phyloP scores from a whole-genome alignment of 2,329 filamentous ascomycete species.

The Aureobasidium sp. region DNA sequence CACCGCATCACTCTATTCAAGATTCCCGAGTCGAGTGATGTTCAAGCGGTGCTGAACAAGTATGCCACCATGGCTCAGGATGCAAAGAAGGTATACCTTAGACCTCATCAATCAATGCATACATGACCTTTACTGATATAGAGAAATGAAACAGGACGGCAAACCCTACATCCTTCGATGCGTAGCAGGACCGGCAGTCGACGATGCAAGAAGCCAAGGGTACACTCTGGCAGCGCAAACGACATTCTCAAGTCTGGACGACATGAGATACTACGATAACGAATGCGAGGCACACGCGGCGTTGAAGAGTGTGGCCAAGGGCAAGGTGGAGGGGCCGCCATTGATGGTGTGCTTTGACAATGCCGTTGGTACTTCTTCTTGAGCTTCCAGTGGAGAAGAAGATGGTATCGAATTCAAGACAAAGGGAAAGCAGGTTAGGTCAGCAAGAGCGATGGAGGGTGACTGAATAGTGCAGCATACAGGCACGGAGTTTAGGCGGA shows the following conservation, averaged over 20 bases:
- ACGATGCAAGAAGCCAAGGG: conserved; percentile 55
- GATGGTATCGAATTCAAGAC: too few species aligned
- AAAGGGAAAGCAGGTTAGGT: too few species aligned
- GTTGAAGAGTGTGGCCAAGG: conserved; percentile 36
- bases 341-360: conserved; percentile 16
- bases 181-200: conserved; percentile 46
- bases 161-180: conserved; percentile 60
- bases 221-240: conserved; percentile 57
- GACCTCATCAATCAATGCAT: background rate
- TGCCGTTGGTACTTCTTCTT: background rate
- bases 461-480: background rate
- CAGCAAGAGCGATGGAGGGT: too few species aligned
- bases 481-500: background rate
- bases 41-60: conserved; percentile 35
- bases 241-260: conserved; percentile 55
- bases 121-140: background rate
- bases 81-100: conserved; percentile 34
- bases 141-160: conserved; percentile 47
- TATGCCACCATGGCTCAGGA: conserved; percentile 37
- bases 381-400: background rate
- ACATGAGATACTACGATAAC: conserved; percentile 63
- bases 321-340: conserved; percentile 16
- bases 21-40: conserved; percentile 39
- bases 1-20: conserved; percentile 49
- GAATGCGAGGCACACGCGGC: conserved; percentile 48